phyloP scores from a whole-genome alignment of 441 rosid species.

The Jatropha multifida region DNA sequence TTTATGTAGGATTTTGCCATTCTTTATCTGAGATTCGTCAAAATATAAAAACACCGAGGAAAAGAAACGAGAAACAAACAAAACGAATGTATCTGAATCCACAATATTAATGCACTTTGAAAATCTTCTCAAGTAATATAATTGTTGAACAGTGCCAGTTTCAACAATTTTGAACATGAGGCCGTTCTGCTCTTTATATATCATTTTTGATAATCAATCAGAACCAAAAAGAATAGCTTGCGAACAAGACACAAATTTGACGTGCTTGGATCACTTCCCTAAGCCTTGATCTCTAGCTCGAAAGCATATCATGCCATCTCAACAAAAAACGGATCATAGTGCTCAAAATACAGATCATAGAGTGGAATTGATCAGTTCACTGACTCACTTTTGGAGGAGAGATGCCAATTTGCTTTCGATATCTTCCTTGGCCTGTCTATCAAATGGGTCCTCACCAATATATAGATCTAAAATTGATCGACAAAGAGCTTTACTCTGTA shows the following conservation, averaged over 20 bases:
- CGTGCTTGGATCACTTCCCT: too few species aligned
- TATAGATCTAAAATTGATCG: slow-evolving; percentile 73
- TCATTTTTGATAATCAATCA: not conserved
- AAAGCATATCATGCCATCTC: not conserved
- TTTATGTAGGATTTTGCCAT: too few species aligned
- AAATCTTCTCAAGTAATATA: not conserved
- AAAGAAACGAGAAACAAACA: too few species aligned
- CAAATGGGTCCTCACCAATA: slow-evolving; percentile 83
- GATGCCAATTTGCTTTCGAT: slow-evolving; percentile 57
- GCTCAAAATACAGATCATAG: not conserved
- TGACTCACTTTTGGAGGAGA: slow-evolving; percentile 35
- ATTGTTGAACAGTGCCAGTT: too few species aligned
- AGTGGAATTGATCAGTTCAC: not conserved
- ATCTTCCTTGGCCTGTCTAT: slow-evolving; percentile 69
- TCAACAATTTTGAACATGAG: too few species aligned
- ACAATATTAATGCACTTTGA: not conserved
- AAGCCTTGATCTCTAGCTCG: not conserved
- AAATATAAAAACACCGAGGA: too few species aligned
- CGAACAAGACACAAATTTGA: not conserved
- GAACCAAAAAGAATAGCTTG: not conserved
- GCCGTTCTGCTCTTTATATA: not conserved
- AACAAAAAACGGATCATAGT: not conserved
- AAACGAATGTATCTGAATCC: not conserved
- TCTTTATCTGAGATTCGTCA: too few species aligned
- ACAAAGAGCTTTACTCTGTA: slow-evolving; percentile 79